phyloP scores from a whole-genome alignment of 2,329 filamentous ascomycete genomes.

The Akanthomyces muscarius region DNA sequence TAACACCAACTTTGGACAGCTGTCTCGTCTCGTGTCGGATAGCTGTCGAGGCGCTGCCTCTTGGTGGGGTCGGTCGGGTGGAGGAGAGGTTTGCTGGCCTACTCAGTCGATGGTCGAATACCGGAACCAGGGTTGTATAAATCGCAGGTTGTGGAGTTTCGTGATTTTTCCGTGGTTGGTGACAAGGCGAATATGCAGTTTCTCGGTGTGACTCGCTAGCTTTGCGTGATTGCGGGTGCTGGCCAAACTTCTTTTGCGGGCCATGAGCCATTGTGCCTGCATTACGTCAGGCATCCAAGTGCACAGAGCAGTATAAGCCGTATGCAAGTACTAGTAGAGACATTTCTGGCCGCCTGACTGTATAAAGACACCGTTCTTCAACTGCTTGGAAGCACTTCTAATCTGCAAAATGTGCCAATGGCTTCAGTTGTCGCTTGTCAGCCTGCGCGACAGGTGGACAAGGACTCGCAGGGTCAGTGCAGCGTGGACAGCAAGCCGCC shows the following conservation, averaged over 20 bases:
- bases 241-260: conserved; percentile 3
- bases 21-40: conserved; percentile 3
- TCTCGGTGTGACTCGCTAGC: conserved; percentile 9
- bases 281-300: conserved; percentile 12
- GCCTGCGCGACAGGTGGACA: neutral
- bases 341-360: neutral
- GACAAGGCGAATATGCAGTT: neutral
- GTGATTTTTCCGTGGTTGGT: neutral
- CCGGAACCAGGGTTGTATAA: neutral
- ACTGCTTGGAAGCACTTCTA: neutral
- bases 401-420: neutral
- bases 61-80: conserved; percentile 7
- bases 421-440: neutral
- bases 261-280: neutral
- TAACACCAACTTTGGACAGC: neutral
- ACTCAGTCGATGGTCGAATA: neutral
- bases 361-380: neutral
- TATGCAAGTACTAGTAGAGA: neutral
- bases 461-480: neutral
- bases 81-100: neutral
- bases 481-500: neutral
- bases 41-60: neutral
- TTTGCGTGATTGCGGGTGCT: neutral
- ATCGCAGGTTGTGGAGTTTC: neutral
- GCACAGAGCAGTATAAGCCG: neutral